Evolutionary conservation across 208 protist genomes (phyloP).

Genomic region (Trypanosoma melophagium): DNA sequence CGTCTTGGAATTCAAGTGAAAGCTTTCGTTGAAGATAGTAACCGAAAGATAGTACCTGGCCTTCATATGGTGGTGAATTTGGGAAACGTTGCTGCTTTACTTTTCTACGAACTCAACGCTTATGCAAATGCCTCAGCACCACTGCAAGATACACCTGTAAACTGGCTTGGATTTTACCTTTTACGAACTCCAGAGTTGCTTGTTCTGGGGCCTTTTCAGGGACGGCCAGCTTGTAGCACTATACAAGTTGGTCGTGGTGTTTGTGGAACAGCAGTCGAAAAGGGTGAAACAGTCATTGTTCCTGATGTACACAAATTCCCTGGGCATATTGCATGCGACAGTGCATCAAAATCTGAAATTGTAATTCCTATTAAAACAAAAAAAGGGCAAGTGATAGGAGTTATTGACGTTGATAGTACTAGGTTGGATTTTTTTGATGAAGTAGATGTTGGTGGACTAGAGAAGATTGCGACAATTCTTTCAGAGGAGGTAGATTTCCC

Average conservation of each 20-base stretch:
- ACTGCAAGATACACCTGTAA: conserved; percentile 63
- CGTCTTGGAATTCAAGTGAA: conserved; percentile 55
- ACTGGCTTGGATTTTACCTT: conserved; percentile 95
- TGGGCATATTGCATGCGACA: conserved; percentile 95
- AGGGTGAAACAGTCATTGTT: conserved; percentile 60
- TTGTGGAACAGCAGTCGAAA: conserved; percentile 73
- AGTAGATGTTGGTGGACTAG: conserved; percentile 58
- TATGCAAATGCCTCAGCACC: conserved; percentile 41
- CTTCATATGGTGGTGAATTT: conserved; percentile 67
- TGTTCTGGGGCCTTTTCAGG: conserved; percentile 94
- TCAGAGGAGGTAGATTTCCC: conserved; percentile 62
- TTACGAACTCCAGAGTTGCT: conserved; percentile 66
- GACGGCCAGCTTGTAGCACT: conserved; percentile 85
- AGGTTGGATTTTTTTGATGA: conserved; percentile 56
- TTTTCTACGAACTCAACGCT: conserved; percentile 81
- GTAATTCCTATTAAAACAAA: conserved; percentile 81
- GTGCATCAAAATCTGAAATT: conserved; percentile 87
- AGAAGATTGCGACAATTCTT: conserved; percentile 61
- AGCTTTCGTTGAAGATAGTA: conserved; percentile 45
- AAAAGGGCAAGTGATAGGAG: conserved; percentile 59
- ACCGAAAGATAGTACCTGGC: conserved; percentile 47
- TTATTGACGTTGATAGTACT: conserved; percentile 87
- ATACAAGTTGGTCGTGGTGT: conserved; percentile 90
- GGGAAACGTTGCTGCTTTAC: conserved; percentile 75
- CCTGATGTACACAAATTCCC: conserved; percentile 88